A percentile compares a stretch with the other conserved stretches of the same genome.
Conservation (phyloP, 768 basidiomycete species). For the Porphyrellus cyaneotinctus region DNA sequence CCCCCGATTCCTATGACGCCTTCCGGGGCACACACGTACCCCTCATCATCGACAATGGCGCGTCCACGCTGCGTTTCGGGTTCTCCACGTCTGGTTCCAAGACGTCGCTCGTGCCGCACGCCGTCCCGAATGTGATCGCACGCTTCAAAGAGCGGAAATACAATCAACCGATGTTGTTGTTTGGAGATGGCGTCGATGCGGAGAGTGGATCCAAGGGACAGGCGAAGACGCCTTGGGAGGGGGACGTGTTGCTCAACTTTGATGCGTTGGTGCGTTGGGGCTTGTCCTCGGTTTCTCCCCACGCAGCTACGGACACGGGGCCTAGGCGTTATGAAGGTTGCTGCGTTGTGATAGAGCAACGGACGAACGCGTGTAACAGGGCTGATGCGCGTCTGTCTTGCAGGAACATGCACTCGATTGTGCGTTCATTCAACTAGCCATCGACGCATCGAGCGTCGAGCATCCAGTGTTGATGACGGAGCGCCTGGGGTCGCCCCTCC, state of each 20-base stretch:
- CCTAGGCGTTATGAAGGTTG: too few relatives aligned
- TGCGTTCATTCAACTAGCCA: constrained; percentile 81
- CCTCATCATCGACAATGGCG: constrained; percentile 87
- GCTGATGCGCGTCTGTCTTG: too few relatives aligned
- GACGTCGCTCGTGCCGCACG: constrained; percentile 40
- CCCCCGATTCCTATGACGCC: constrained; percentile 45
- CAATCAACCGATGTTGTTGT: constrained; percentile 78
- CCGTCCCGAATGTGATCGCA: constrained; percentile 68
- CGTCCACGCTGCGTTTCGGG: constrained; percentile 78
- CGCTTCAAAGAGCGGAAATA: constrained; percentile 88
- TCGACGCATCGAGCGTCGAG: constrained; percentile 68
- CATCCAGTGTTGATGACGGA: constrained; percentile 96
- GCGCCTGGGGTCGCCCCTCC: constrained; percentile 79
- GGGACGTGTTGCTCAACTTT: constrained; percentile 86
- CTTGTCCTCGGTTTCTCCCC: too few relatives aligned
- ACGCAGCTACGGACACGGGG: too few relatives aligned
- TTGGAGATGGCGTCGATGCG: constrained; percentile 82
- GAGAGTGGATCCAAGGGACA: constrained; percentile 82
- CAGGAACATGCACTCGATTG: constrained; percentile 96
- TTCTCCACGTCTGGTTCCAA: constrained; percentile 53
- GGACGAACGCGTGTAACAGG: too few relatives aligned
- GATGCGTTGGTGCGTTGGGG: constrained; percentile 72
- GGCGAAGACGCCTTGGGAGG: constrained; percentile 85
- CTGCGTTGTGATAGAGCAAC: too few relatives aligned
- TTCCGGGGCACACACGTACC: constrained; percentile 54